Conservation (phyloP, 2,329 filamentous ascomycete species). For the Ascochyta viciae-villosae region DNA sequence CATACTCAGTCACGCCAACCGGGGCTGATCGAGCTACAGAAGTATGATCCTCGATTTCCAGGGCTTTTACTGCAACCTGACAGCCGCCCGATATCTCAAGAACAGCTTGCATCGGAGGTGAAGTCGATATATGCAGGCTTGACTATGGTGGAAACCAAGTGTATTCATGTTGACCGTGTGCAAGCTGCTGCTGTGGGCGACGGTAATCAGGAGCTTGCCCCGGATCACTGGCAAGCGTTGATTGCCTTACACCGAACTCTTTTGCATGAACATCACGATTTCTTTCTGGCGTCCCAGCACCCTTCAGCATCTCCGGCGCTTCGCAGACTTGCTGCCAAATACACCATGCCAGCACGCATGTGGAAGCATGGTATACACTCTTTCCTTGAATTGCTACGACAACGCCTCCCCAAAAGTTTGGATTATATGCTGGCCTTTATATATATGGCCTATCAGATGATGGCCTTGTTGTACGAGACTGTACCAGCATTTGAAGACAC, state of each 20-base stretch:
- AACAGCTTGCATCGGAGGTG: conserved; percentile 81
- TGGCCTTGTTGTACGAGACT: conserved; percentile 85
- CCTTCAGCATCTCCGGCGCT: conserved; percentile 73
- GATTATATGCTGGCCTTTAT: conserved; percentile 94
- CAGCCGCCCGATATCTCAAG: conserved; percentile 74
- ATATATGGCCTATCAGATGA: conserved; percentile 90
- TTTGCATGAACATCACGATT: conserved; percentile 70
- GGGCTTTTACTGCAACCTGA: conserved; percentile 64
- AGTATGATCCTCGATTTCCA: conserved; percentile 44
- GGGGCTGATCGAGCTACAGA: conserved; percentile 45
- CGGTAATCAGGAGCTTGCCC: conserved; percentile 54
- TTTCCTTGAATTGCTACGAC: conserved; percentile 72
- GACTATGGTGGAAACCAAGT: conserved; percentile 86
- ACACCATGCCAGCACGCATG: conserved; percentile 91
- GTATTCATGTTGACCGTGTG: conserved; percentile 79
- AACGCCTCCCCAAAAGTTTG: conserved; percentile 75
- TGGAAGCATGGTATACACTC: conserved; percentile 92
- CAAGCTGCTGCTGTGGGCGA: conserved; percentile 63
- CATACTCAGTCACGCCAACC: conserved; percentile 27
- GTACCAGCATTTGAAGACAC: conserved; percentile 83
- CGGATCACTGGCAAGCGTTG: conserved; percentile 82
- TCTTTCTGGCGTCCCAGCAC: conserved; percentile 84
- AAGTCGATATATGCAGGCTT: conserved; percentile 84
- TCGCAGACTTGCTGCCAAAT: conserved; percentile 74
- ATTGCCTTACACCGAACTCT: conserved; percentile 83